Base-by-base conservation (phyloP, 495 filamentous ascomycete genomes). In the Tuber umbilicatum region DNA sequence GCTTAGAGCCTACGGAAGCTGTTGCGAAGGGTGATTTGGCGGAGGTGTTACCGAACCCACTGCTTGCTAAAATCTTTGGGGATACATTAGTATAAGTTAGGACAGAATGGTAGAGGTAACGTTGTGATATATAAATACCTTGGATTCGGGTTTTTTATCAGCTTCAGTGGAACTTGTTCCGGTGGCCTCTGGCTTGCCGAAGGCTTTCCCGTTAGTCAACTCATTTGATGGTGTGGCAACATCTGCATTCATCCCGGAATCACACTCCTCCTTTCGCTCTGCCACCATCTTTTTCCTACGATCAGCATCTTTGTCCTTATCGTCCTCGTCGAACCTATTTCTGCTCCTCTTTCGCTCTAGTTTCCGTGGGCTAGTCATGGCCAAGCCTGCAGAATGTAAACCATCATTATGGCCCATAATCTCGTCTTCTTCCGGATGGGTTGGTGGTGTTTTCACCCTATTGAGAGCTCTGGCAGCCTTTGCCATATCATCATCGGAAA, bases 1-100 rank as follows among this genome's bases (percentile, higher is more conserved):
- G 79, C 14, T 73, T 78, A 31, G 70, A 69, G 55, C 72, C 45
- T 9, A 60, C 75, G 71, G 78, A 73, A 55, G 81, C 73, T 39
- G 77, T 78, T n/a, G 81, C 81, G 55, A 82, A 82, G 9, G 81
- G 81, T 35, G 81, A 82, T 47, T 80, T 80, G 35, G 72, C 38
- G 1, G 81, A 82, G 38, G 81, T 82, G 47, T 82, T 82, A 23
- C 75, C 78, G 55, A 82, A 82, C 39, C 81, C 81, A 60, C 81
- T 80, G 23, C 72, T 76, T 21, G 73, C 50, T 42, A 78, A 72
- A 50, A 80, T 79, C 81, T 82, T 64, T 64, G 27, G 31, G 10
- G 12, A 64, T 17, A 64, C 3, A 14, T 64, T 14, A 64, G 27
- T 64, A 64, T 16, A 35, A 64, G 27, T 64, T 64, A 31, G 55